phyloP scores from a whole-genome alignment of 345 rosid species.

The Populus simonii region DNA sequence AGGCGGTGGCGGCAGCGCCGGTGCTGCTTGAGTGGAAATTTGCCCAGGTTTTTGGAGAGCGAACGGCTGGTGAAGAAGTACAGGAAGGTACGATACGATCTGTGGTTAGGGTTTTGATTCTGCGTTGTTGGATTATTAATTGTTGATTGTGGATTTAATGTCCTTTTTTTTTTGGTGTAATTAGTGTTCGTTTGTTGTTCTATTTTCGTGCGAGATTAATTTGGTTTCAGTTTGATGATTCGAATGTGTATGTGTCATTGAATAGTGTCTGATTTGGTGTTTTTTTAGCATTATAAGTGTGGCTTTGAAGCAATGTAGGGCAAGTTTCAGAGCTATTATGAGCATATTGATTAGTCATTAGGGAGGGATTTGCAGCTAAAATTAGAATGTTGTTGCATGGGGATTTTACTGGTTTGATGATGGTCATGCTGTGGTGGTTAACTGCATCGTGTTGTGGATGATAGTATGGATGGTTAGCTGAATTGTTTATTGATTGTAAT shows the following conservation, averaged over 20 bases:
- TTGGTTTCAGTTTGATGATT: neutral
- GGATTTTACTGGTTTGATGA: neutral
- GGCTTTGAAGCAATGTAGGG: slow-evolving; percentile 7
- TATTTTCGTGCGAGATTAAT: neutral
- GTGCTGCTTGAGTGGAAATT: slow-evolving; percentile 31
- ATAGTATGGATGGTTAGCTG: neutral
- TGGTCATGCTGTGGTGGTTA: neutral
- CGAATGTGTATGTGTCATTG: neutral
- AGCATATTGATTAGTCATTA: neutral
- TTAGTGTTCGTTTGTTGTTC: neutral
- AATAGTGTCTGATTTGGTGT: neutral
- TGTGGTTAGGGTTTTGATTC: neutral
- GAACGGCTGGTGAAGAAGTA: slow-evolving; percentile 31
- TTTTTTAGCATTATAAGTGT: neutral
- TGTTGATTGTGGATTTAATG: neutral
- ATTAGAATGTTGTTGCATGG: neutral
- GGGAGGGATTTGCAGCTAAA: neutral
- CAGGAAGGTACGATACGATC: slow-evolving; percentile 23
- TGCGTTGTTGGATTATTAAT: neutral
- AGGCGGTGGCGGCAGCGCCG: slow-evolving; percentile 9
- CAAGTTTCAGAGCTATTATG: neutral
- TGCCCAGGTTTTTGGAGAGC: slow-evolving; percentile 32
- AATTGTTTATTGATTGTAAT: neutral
- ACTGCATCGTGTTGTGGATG: neutral
- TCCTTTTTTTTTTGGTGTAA: neutral